These are phyloP conservation scores for Stagonosporopsis vannaccii DNA, from an alignment of 2,329 filamentous ascomycete genomes.

Conservation along the genomic window DNA sequence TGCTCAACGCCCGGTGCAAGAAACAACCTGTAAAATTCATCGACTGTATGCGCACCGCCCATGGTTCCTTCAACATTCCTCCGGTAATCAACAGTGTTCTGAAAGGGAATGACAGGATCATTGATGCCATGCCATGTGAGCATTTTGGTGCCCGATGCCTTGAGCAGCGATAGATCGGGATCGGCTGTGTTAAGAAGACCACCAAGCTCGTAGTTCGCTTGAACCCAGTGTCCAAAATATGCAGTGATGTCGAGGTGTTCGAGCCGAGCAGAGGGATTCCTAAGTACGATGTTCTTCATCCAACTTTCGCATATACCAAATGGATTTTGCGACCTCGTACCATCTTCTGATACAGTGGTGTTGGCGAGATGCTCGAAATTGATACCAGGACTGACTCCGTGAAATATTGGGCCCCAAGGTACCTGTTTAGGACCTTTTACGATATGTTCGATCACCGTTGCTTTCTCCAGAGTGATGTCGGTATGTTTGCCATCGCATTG, in stretches of 20 bases:
- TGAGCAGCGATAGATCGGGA: slow-evolving; percentile 34
- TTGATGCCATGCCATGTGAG: slow-evolving; percentile 40
- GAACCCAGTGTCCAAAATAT: slow-evolving; percentile 27
- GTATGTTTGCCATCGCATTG: slow-evolving; percentile 28
- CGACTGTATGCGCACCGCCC: slow-evolving; percentile 33
- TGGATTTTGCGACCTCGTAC: slow-evolving; percentile 25
- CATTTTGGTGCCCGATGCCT: slow-evolving; percentile 34
- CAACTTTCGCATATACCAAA: slow-evolving; percentile 27
- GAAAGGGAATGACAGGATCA: slow-evolving; percentile 35
- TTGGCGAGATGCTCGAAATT: slow-evolving; percentile 21
- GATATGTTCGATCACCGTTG: slow-evolving; percentile 28
- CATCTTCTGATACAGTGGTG: slow-evolving; percentile 23
- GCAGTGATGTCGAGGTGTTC: slow-evolving; percentile 22
- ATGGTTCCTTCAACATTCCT: slow-evolving; percentile 32
- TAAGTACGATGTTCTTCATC: slow-evolving; percentile 27
- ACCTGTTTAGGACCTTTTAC: slow-evolving; percentile 26
- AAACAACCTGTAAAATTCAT: slow-evolving; percentile 43
- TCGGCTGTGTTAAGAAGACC: slow-evolving; percentile 32
- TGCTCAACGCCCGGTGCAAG: slow-evolving; percentile 40
- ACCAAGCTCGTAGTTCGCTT: slow-evolving; percentile 29
- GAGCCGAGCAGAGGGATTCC: slow-evolving; percentile 22
- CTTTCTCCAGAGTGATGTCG: slow-evolving; percentile 30
- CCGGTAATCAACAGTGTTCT: slow-evolving; percentile 36
- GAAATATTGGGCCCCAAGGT: slow-evolving; percentile 19
- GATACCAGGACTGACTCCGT: slow-evolving; percentile 22